phyloP scores from a whole-genome alignment of 192 early-diverging fungal species.

The Diversispora epigaea region DNA sequence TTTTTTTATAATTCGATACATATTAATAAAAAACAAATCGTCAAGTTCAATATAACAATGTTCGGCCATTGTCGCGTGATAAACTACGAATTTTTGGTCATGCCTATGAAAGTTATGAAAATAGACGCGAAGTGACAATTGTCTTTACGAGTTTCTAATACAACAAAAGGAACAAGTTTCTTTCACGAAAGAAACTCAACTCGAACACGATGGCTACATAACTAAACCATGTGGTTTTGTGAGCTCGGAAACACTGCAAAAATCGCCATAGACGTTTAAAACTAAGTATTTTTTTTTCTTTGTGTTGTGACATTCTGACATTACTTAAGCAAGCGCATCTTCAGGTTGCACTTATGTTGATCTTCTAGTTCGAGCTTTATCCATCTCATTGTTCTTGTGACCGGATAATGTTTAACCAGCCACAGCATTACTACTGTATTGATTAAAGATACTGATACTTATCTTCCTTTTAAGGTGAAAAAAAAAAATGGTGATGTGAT shows the following conservation, averaged over 20 bases:
- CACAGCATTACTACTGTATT: not conserved
- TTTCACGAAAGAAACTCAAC: slow-evolving; percentile 23
- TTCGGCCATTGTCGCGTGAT: no score
- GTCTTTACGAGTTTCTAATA: slow-evolving; percentile 28
- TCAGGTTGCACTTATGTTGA: slow-evolving; percentile 27
- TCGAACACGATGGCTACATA: slow-evolving; percentile 24
- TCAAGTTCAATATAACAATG: no score
- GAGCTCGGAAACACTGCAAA: slow-evolving; percentile 17
- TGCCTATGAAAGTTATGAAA: no score
- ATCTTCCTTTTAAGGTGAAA: not conserved
- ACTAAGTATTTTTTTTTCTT: slow-evolving; percentile 9
- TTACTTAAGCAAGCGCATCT: slow-evolving; percentile 27
- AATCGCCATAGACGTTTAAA: slow-evolving; percentile 11
- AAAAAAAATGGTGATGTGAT: no score
- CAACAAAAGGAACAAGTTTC: slow-evolving; percentile 25
- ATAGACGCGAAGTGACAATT: no score
- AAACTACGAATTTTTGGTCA: no score
- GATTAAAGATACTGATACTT: not conserved
- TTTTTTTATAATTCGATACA: no score
- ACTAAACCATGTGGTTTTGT: not conserved
- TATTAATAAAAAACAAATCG: no score
- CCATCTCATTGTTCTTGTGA: slow-evolving; percentile 25
- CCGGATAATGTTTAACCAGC: slow-evolving; percentile 12
- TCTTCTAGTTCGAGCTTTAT: slow-evolving; percentile 20
- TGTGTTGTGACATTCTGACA: slow-evolving; percentile 18